A percentile compares a stretch with the other conserved stretches of the same genome.
phyloP scores from a whole-genome alignment of 2,329 filamentous ascomycete genomes.

The Blastomyces silverae region DNA sequence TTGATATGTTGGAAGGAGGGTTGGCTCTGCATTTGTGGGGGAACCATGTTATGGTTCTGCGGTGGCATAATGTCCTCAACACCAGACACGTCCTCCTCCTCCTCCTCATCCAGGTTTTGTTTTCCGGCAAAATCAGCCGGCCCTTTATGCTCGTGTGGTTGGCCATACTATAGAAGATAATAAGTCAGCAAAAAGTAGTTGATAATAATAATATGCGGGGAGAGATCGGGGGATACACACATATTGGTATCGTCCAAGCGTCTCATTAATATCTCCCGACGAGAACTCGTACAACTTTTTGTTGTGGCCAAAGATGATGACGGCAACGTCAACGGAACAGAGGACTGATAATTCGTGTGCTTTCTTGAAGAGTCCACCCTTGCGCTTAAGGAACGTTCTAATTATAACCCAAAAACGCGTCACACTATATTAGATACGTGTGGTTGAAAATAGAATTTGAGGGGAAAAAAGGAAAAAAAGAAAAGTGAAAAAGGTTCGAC shows the following conservation, averaged over 20 bases:
- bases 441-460: neutral
- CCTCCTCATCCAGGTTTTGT: conserved; percentile 69
- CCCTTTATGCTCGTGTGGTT: conserved; percentile 91
- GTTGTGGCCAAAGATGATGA: conserved; percentile 97
- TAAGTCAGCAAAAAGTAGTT: conserved; percentile 14
- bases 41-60: conserved; percentile 52
- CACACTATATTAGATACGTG: neutral
- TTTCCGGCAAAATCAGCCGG: conserved; percentile 85
- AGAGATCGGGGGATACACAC: conserved; percentile 50
- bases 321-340: conserved; percentile 95
- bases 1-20: conserved; percentile 71
- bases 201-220: neutral
- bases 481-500: conserved; percentile 9
- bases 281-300: conserved; percentile 99
- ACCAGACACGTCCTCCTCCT: conserved; percentile 67
- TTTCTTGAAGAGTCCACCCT: conserved; percentile 98
- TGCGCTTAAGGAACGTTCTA: conserved; percentile 96
- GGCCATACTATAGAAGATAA: conserved; percentile 62
- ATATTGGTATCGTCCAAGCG: conserved; percentile 81
- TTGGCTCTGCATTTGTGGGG: conserved; percentile 62
- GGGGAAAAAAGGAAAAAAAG: conserved; percentile 6
- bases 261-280: conserved; percentile 85
- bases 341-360: conserved; percentile 96
- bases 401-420: conserved; percentile 2
- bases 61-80: conserved; percentile 56